These are phyloP conservation scores for Porphyrellus sp. DNA, from an alignment of 1,284 basidiomycete species.

Conservation along the genomic window DNA sequence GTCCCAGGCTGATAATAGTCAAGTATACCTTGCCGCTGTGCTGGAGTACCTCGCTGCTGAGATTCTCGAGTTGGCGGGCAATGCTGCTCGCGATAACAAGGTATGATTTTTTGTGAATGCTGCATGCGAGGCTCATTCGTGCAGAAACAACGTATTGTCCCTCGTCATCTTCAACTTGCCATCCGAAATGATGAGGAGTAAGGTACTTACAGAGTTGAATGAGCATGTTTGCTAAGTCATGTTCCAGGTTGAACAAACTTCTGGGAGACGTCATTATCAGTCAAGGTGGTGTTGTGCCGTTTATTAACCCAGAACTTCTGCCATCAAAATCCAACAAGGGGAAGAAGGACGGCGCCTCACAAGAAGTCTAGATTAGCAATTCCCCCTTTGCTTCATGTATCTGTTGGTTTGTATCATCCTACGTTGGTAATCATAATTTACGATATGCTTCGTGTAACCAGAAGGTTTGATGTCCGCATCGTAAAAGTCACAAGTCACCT, in stretches of 20 bases:
- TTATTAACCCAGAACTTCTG: conserved; percentile 61
- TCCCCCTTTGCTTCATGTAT: conserved; percentile 7
- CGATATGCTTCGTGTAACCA: conserved; percentile 30
- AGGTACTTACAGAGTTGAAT: conserved; percentile 17
- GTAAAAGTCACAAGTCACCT: not conserved
- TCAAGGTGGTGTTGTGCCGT: conserved; percentile 76
- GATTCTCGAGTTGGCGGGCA: conserved; percentile 85
- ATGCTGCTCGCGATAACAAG: conserved; percentile 73
- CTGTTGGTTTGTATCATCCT: conserved; percentile 23
- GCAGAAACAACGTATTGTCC: conserved; percentile 74
- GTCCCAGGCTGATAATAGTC: not conserved
- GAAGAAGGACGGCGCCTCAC: conserved; percentile 46
- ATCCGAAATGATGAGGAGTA: conserved; percentile 82
- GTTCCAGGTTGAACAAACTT: conserved; percentile 59
- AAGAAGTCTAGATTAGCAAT: conserved; percentile 32
- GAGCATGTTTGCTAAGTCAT: not conserved
- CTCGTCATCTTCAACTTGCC: conserved; percentile 82
- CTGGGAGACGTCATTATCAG: conserved; percentile 77
- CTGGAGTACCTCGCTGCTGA: conserved; percentile 85
- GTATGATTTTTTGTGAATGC: conserved; percentile 5
- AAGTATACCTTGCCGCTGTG: conserved; percentile 85
- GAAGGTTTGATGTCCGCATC: not conserved
- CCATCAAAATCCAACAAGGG: conserved; percentile 62
- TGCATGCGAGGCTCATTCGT: not conserved
- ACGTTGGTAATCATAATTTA: conserved; percentile 32